A percentile compares a stretch with the other conserved stretches of the same genome.
These are phyloP conservation scores for Gossypium ekmanianum DNA, from an alignment of 345 rosid species.

Conservation along the genomic window DNA sequence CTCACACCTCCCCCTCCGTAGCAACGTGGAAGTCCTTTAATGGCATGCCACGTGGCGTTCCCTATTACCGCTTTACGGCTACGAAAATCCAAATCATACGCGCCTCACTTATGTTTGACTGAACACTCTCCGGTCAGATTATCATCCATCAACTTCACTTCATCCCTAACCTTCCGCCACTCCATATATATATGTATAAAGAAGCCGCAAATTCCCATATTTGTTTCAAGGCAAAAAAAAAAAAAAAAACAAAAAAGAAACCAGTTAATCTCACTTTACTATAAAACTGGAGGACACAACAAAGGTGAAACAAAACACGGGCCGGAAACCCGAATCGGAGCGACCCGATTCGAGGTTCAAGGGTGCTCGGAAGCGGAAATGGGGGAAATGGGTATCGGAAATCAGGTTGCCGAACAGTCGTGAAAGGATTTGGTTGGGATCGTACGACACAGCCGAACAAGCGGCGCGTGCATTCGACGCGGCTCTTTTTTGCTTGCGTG, in stretches of 20 bases:
- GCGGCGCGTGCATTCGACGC: constrained; percentile 92
- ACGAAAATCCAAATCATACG: constrained; percentile 10
- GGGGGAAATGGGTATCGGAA: constrained; percentile 72
- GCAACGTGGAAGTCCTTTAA: background rate
- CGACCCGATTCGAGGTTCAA: constrained; percentile 31
- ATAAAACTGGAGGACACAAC: background rate
- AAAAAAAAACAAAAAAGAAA: background rate
- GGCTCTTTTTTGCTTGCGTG: constrained; percentile 75
- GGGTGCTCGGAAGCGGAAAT: constrained; percentile 63
- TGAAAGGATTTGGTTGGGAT: constrained; percentile 61
- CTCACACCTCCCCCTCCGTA: too few relatives aligned
- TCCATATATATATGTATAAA: background rate
- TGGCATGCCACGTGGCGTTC: background rate
- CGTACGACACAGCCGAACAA: constrained; percentile 62
- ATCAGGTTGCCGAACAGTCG: constrained; percentile 58
- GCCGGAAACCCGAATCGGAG: constrained; percentile 16
- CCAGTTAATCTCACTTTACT: background rate
- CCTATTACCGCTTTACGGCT: background rate
- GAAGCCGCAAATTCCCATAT: constrained; percentile 19
- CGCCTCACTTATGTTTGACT: constrained; percentile 20
- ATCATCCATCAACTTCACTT: background rate
- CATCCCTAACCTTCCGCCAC: background rate
- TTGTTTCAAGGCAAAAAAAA: background rate
- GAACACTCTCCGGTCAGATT: background rate
- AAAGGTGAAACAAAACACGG: constrained; percentile 25